Evolutionary conservation across 1,139 yeast genomes (phyloP), one percentile per base, ranked within the genome.

Genomic region (Yamadazyma kanchanaburiensis): DNA sequence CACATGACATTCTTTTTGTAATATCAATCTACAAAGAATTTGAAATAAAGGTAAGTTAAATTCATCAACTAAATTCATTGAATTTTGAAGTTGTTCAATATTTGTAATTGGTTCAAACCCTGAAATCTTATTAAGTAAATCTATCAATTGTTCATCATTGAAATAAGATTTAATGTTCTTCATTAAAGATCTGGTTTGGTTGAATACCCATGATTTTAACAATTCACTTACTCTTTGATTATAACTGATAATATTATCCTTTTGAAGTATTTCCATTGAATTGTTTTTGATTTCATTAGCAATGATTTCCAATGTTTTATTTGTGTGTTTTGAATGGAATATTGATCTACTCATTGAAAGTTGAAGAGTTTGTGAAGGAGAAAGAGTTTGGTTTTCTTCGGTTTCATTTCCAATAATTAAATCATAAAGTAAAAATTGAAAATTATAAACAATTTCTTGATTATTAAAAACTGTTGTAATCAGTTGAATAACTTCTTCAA

Each of bases 41-140:
- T 80, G 86, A 30, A 66, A 61, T 2, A 76, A 44, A 0, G 77
- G 70, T 18, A 80, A 45, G 43, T 74, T 78, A 49, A 76, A 77
- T 31, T 73, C 77, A 38, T 71, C 65, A n/a, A 63, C 53, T 2
- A 38, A 24, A 2, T 28, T n/a, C 1, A 53, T 42, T 11, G 43
- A 30, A 2, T 29, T 30, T 9, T 38, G 34, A n/a, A 63, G 39
- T 19, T 58, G 62, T 3, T 37, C 38, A 9, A 49, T 34, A 4
- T 37, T 29, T 4, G 24, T 27, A 12, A 53, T 42, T 15, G 13
- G 26, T 13, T 10, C 33, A 31, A 27, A 28, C 9, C 28, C 28
- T 24, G 51, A 28, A 25, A 53, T 19, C 6, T 36, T 30, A 33
- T 58, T 55, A 19, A 59, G 39, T 12, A 63, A 32, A 4, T 30